Evolutionary conservation across 176 grass and related monocot genomes (phyloP).

Genomic region (Dendrocalamus sinicus): DNA sequence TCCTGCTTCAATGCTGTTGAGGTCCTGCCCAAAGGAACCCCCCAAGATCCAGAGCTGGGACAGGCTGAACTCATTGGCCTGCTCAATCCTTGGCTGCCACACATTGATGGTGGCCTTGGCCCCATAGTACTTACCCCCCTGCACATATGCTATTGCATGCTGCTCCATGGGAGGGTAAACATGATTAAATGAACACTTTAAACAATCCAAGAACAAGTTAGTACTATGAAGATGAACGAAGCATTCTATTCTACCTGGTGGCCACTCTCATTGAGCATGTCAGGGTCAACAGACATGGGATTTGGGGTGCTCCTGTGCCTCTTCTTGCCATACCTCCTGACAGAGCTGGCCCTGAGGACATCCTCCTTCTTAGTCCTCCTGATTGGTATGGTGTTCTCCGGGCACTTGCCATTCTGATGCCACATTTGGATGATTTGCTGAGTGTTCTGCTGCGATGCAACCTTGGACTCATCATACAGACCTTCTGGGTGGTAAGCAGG

Average conservation of each 20-base stretch:
- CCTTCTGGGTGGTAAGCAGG: slow-evolving; percentile 72
- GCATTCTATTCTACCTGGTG: slow-evolving; percentile 63
- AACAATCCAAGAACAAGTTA: neutral
- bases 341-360: slow-evolving; percentile 66
- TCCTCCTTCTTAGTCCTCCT: slow-evolving; percentile 72
- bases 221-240: slow-evolving; percentile 10
- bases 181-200: slow-evolving; percentile 18
- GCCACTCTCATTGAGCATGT: slow-evolving; percentile 77
- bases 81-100: slow-evolving; percentile 86
- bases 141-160: slow-evolving; percentile 90
- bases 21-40: slow-evolving; percentile 84
- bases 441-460: slow-evolving; percentile 45
- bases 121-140: slow-evolving; percentile 84
- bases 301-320: slow-evolving; percentile 53
- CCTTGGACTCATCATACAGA: slow-evolving; percentile 66
- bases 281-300: slow-evolving; percentile 60
- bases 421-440: slow-evolving; percentile 58
- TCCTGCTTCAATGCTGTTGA: slow-evolving; percentile 92
- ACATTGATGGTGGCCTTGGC: slow-evolving; percentile 92
- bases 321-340: slow-evolving; percentile 74
- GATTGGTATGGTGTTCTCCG: slow-evolving; percentile 63
- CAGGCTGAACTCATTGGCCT: slow-evolving; percentile 80
- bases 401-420: slow-evolving; percentile 69
- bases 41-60: slow-evolving; percentile 90
- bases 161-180: slow-evolving; percentile 32